phyloP scores from a whole-genome alignment of 495 filamentous ascomycete genomes.

The Neurospora sublineolata region DNA sequence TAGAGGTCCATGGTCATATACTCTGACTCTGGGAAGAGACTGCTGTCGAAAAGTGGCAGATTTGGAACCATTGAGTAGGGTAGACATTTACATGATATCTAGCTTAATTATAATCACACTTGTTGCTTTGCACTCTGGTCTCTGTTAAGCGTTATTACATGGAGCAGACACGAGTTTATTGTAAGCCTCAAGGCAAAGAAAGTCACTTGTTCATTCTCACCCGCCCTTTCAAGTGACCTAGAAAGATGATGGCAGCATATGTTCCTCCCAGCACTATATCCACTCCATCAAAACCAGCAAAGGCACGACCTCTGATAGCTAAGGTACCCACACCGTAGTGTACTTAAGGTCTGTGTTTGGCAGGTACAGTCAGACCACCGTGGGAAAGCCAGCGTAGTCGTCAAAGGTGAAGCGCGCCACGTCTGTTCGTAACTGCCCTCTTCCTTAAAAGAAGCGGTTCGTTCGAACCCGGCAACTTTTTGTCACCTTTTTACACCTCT shows the following conservation, averaged over 20 bases:
- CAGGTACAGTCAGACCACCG: background rate
- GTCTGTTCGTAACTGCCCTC: background rate
- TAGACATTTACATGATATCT: background rate
- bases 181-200: background rate
- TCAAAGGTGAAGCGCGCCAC: background rate
- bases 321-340: too few species aligned
- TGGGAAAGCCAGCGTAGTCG: background rate
- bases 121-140: background rate
- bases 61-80: background rate
- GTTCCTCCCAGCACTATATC: background rate
- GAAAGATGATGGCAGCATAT: background rate
- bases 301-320: too few species aligned
- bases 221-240: too few species aligned
- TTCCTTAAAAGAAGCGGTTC: background rate
- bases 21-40: background rate
- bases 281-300: too few species aligned
- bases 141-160: background rate
- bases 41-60: background rate
- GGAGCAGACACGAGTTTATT: background rate
- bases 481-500: background rate
- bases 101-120: background rate
- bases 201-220: background rate
- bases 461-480: too few species aligned
- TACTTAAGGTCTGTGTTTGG: background rate
- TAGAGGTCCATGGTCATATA: background rate